Evolutionary conservation across 1,284 basidiomycete species (phyloP), one percentile per base, ranked within the genome.

Genomic region (Papiliotrema fonsecae): DNA sequence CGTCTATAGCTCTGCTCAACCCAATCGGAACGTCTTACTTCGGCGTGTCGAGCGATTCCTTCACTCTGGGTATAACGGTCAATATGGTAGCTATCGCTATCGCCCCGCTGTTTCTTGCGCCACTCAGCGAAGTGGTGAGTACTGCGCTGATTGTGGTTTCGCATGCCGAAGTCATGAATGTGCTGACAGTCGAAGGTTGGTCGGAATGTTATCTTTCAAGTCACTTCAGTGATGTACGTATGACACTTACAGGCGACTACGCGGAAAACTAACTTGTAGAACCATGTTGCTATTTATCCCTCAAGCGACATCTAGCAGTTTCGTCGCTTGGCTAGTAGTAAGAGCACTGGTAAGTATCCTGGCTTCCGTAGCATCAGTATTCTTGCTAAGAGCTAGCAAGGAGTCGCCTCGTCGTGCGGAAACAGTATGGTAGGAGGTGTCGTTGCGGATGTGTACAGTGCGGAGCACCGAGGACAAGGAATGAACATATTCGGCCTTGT

Each of bases 401-500:
- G 69, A 9, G 58, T 60, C 35, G 50, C 55, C 2, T 54, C 52
- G n/a, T 61, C 57, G 10, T 66, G 67, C 4, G 67, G 62, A 14
- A 69, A 69, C 40, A 58, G 61, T 1, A 64, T 71, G 53, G 67
- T 70, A 6, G 67, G 69, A 5, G 72, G 72, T 7, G 67, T 67
- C 5, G 62, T 75, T 6, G 70, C 71, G 27, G 73, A 74, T 53
- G 49, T 71, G 25, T 74, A 62, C 52, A 61, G 49, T 21, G 69
- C 70, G 42, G 54, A 52, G 13, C 51, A 60, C 25, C 57, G 76
- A 19, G 75, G 75, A 0, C 51, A 61, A 2, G 66, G 73, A 0
- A 77, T 77, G 75, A 67, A 66, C 27, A 50, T 72, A 6, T 77
- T 75, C 52, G 58, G 66, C 10, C 45, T 75, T 2, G 50, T 65